Conservation (phyloP, 1,284 basidiomycete genomes). For the Rhodotorula sp. region DNA sequence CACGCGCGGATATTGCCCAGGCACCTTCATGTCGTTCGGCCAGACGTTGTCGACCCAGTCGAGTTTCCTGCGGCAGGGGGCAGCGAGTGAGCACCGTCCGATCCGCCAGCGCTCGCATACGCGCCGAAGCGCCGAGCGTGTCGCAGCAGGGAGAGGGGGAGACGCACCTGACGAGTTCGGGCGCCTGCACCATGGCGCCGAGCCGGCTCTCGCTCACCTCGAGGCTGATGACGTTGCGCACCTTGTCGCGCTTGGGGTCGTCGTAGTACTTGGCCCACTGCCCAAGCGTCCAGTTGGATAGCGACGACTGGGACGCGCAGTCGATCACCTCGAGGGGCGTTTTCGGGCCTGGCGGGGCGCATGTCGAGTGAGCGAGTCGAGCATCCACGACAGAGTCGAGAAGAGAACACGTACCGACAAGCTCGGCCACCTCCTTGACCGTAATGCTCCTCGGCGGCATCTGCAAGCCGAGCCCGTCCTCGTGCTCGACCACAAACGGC, state of each 20-base stretch:
- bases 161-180: constrained; percentile 63
- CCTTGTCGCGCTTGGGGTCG: constrained; percentile 72
- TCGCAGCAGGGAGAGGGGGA: too few relatives aligned
- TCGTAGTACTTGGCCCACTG: constrained; percentile 89
- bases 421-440: constrained; percentile 74
- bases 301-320: constrained; percentile 51
- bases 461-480: constrained; percentile 78
- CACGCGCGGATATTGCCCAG: constrained; percentile 76
- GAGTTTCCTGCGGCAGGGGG: constrained; percentile 61
- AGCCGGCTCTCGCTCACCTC: constrained; percentile 78
- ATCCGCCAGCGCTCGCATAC: not conserved
- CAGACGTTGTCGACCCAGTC: constrained; percentile 98
- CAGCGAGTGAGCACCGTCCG: not conserved
- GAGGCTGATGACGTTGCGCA: constrained; percentile 85
- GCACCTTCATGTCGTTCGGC: constrained; percentile 58
- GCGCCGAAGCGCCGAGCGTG: not conserved
- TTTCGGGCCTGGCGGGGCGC: constrained; percentile 57
- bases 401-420: constrained; percentile 57
- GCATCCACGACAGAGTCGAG: too few relatives aligned
- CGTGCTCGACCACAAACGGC: constrained; percentile 70
- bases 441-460: constrained; percentile 71
- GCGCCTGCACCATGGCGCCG: constrained; percentile 74
- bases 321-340: constrained; percentile 79
- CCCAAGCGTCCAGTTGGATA: constrained; percentile 70
- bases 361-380: not conserved